Conservation (phyloP, 106 monocot species). For the Phalaenopsis equestris region DNA sequence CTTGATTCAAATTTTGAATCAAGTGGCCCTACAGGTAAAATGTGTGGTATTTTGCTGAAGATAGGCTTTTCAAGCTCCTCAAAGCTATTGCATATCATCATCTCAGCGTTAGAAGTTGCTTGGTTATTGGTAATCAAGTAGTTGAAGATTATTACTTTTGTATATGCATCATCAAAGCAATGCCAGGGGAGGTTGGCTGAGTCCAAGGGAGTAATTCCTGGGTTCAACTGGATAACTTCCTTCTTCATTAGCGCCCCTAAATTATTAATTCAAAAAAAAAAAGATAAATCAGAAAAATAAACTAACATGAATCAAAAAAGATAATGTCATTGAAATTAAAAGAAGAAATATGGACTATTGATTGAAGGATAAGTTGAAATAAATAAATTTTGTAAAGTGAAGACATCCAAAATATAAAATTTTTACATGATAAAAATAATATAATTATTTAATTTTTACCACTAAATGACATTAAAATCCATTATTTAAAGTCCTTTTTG, state of each 20-base stretch:
- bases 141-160: not conserved
- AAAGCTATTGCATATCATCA: slow-evolving; percentile 37
- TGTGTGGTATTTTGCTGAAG: slow-evolving; percentile 12
- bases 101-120: slow-evolving; percentile 6
- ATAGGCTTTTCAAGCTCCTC: slow-evolving; percentile 10
- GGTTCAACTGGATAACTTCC: slow-evolving; percentile 11
- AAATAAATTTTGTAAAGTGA: no score
- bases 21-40: slow-evolving; percentile 25
- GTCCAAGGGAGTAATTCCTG: not conserved
- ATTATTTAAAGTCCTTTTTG: no score
- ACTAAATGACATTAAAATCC: no score
- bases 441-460: no score
- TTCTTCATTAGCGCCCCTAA: not conserved
- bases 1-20: not conserved
- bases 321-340: no score
- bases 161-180: not conserved
- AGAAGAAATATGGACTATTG: no score
- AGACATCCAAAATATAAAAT: no score
- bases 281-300: no score
- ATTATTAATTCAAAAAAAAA: no score
- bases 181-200: slow-evolving; percentile 15
- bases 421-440: no score
- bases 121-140: not conserved
- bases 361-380: no score
- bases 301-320: no score